Conservation (phyloP, 2,329 filamentous ascomycete species). For the Microcyclospora pomicola region DNA sequence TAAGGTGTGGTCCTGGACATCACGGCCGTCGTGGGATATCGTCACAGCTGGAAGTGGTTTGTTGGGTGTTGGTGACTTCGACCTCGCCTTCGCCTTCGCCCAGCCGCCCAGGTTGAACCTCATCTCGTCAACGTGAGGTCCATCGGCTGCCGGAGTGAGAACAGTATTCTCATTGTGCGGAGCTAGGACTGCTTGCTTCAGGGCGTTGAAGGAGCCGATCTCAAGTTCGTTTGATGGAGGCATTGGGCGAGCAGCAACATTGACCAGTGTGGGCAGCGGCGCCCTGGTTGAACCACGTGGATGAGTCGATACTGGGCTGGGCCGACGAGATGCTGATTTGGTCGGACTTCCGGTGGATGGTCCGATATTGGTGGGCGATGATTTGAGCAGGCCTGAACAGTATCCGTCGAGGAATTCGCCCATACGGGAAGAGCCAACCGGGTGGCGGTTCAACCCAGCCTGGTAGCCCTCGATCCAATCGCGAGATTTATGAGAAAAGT, state of each 20-base stretch:
- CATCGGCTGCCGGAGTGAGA: constrained; percentile 17
- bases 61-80: too few species aligned
- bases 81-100: constrained; percentile 14
- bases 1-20: not conserved
- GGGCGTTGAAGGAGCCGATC: constrained; percentile 13
- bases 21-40: not conserved
- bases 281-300: not conserved
- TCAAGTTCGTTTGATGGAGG: constrained; percentile 14
- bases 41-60: not conserved
- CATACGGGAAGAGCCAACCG: constrained; percentile 12
- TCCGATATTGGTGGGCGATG: constrained; percentile 5
- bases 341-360: constrained; percentile 14
- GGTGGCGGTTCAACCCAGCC: constrained; percentile 18
- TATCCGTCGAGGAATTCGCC: constrained; percentile 22
- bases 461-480: constrained; percentile 21
- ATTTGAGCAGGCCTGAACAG: constrained; percentile 20
- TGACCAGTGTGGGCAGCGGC: not conserved
- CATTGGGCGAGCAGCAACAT: constrained; percentile 8
- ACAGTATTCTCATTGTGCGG: constrained; percentile 22
- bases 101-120: constrained; percentile 18
- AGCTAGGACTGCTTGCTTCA: constrained; percentile 20
- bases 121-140: constrained; percentile 13
- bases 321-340: constrained; percentile 12
- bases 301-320: constrained; percentile 10
- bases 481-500: constrained; percentile 15